A percentile compares a stretch with the other conserved stretches of the same genome.
These are phyloP conservation scores for Trypanosoma boissoni DNA, from an alignment of 208 protist species.

Conservation along the genomic window DNA sequence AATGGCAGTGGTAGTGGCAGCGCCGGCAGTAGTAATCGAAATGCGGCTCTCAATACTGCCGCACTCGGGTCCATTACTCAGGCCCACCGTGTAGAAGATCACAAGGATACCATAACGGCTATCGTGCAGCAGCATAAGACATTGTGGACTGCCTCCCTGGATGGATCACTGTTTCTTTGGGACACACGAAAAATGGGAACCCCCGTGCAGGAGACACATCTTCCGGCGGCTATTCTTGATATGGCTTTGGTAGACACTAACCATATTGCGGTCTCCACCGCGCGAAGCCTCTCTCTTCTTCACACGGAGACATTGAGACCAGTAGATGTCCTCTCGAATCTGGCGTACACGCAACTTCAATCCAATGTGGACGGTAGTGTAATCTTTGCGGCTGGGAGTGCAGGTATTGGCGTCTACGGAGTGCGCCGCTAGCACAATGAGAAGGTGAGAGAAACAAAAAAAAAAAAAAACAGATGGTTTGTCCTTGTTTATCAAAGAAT, in stretches of 20 bases:
- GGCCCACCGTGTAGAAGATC: constrained; percentile 1
- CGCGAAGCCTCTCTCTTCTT: constrained; percentile 55
- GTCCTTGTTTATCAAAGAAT: not conserved
- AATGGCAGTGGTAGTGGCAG: too few relatives aligned
- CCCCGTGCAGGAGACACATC: constrained; percentile 33
- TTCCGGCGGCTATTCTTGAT: constrained; percentile 53
- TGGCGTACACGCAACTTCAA: constrained; percentile 33
- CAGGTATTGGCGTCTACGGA: constrained; percentile 30
- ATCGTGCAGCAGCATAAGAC: constrained; percentile 45
- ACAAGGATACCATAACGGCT: constrained; percentile 67
- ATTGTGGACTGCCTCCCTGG: constrained; percentile 56
- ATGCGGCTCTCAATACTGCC: constrained; percentile 1
- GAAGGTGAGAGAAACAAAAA: constrained; percentile 6
- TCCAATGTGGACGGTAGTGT: constrained; percentile 32
- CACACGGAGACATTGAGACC: constrained; percentile 31
- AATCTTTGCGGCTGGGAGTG: constrained; percentile 35
- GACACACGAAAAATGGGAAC: constrained; percentile 53
- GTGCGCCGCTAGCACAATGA: constrained; percentile 4
- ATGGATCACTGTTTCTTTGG: constrained; percentile 68
- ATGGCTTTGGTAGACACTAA: constrained; percentile 27
- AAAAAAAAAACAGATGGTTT: constrained; percentile 2
- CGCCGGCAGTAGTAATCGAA: constrained; percentile 16
- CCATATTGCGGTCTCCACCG: constrained; percentile 48
- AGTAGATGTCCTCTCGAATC: constrained; percentile 42
- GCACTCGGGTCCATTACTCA: not conserved